Percentiles rank a stretch among this genome's conserved stretches.
Conservation (phyloP, 2,329 filamentous ascomycete genomes). For the Colletotrichum lindemuthianum region DNA sequence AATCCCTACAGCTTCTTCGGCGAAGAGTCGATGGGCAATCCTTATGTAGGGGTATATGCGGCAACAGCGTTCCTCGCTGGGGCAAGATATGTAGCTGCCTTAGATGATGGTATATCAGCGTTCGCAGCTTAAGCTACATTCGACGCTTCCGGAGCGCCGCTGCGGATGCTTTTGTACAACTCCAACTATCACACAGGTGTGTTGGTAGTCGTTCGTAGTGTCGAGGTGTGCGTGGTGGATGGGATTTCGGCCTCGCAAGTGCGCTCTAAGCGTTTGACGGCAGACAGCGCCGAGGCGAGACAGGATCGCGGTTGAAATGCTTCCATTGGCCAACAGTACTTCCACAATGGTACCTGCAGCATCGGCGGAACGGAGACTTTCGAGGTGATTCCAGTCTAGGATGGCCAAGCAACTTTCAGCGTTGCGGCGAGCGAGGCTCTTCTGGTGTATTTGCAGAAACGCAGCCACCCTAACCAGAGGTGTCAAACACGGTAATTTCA, state of each 20-base stretch:
- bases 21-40: constrained; percentile 58
- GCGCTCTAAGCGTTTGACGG: constrained; percentile 18
- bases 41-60: constrained; percentile 62
- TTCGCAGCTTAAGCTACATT: constrained; percentile 60
- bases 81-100: constrained; percentile 53
- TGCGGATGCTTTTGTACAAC: constrained; percentile 54
- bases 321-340: constrained; percentile 23
- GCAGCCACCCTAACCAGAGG: not conserved
- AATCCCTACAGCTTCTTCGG: constrained; percentile 61
- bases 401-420: constrained; percentile 27
- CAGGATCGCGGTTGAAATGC: constrained; percentile 23
- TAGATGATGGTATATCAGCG: constrained; percentile 53
- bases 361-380: constrained; percentile 22
- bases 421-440: constrained; percentile 36
- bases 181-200: constrained; percentile 54
- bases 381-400: constrained; percentile 5
- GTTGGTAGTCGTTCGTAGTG: not conserved
- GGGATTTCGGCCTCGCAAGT: constrained; percentile 4
- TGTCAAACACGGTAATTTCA: not conserved
- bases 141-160: constrained; percentile 11
- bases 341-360: constrained; percentile 20
- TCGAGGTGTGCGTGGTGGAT: constrained; percentile 15
- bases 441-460: constrained; percentile 17
- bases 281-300: constrained; percentile 20
- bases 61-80: constrained; percentile 57